Evolutionary conservation across 306 rosid species (phyloP).

Genomic region (Castanospermum australe): DNA sequence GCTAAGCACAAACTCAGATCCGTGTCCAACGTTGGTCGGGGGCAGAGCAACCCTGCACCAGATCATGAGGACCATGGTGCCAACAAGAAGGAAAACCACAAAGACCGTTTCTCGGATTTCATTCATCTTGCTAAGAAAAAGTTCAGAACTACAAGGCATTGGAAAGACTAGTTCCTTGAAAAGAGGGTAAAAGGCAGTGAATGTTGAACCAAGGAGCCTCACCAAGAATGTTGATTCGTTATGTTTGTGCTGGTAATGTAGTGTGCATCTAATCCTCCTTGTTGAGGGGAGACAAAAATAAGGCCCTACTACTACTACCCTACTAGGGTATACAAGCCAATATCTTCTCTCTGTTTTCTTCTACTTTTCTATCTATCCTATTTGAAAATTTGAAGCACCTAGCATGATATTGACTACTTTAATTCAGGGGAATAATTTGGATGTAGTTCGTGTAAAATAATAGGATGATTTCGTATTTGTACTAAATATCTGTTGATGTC

Average conservation of each 20-base stretch:
- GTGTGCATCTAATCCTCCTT: not conserved
- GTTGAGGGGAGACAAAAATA: constrained; percentile 19
- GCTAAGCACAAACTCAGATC: constrained; percentile 38
- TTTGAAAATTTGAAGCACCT: no score
- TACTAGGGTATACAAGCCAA: not conserved
- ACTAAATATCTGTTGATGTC: not conserved
- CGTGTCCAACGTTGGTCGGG: constrained; percentile 27
- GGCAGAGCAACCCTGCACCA: constrained; percentile 19
- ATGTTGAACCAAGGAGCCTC: not conserved
- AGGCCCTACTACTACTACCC: not conserved
- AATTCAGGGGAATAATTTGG: not conserved
- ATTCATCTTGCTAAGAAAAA: constrained; percentile 43
- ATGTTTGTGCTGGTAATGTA: constrained; percentile 8
- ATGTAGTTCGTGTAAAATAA: not conserved
- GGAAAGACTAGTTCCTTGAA: constrained; percentile 40
- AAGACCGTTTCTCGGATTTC: constrained; percentile 48
- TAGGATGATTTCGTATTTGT: not conserved
- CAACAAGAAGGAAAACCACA: constrained; percentile 24
- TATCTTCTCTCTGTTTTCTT: not conserved
- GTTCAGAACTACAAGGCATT: constrained; percentile 31
- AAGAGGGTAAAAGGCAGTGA: constrained; percentile 26
- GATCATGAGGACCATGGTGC: constrained; percentile 17
- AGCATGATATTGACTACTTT: not conserved
- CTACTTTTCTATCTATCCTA: not conserved
- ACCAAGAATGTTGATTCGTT: not conserved